Base-by-base conservation (phyloP, 768 basidiomycete species). In the Boletellus ananas region DNA sequence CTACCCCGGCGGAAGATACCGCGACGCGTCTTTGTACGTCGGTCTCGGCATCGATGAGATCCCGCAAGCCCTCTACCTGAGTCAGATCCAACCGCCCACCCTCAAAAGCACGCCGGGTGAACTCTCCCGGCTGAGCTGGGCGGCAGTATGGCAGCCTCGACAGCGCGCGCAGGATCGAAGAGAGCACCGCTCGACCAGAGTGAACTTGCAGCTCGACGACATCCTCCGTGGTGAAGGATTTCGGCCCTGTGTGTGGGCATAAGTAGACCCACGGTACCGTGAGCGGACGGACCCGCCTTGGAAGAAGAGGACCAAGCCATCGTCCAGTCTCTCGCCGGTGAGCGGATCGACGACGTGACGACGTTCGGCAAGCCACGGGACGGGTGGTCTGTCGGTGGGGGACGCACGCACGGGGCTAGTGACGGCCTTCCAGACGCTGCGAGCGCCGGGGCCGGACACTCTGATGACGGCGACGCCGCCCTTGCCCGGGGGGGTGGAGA, bases 31-130 rank as follows among this genome's bases (percentile, higher is more conserved):
- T 74, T 64, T 95, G 93, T 16, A 71, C 73, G 58, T 92, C 90
- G 0, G 93, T 95, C 60, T 94, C 90, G 0, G 91, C 90, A 46
- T 94, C 84, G 37, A 95, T 85, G 29, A 95, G 75, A 61, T 94
- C 93, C 51, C 84, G 81, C 48, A 95, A 64, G 6, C 90, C 93
- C 62, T 95, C 93, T 1, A 90, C 91, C 68, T 94, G 87, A 0
- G 90, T 92, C 48, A 95, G 69, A 61, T 94, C 92, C 46, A 95
- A 71, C 37, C 90, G 77, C 0, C 93, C 93, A 17, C 80, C 84
- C 23, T 84, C 71, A 55, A 91, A 90, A 0, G 92, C 91, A 38
- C 88, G 83, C 23, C 85, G 78, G 13, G 93, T 94, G 60, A 95
- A 95, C 68, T 95, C 93, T 25, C 93, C 93, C 2, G 85, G 80